Conservation (phyloP, 1,284 basidiomycete genomes). For the Leccinum subfulvum region DNA sequence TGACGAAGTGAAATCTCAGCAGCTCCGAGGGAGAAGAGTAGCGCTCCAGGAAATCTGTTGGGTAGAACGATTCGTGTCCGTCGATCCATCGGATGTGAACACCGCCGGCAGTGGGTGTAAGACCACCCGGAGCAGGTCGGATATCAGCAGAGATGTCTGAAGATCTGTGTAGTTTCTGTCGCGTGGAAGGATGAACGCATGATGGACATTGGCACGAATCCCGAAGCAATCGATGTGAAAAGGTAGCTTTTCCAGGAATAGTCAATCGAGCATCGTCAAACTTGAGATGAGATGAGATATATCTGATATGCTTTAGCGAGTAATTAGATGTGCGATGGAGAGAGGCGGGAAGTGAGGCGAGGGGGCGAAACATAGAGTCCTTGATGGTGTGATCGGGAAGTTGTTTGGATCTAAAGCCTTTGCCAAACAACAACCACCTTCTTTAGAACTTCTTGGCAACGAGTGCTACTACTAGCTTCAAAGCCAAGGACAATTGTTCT, state of each 20-base stretch:
- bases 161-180: constrained; percentile 74
- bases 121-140: constrained; percentile 34
- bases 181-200: constrained; percentile 73
- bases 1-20: too few species aligned
- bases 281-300: constrained; percentile 10
- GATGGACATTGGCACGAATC: constrained; percentile 46
- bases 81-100: neutral
- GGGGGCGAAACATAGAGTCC: constrained; percentile 14
- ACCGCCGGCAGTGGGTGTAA: constrained; percentile 39
- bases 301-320: constrained; percentile 4
- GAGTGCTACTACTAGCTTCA: neutral
- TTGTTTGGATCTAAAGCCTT: constrained; percentile 32
- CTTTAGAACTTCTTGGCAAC: neutral
- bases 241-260: constrained; percentile 39
- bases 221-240: constrained; percentile 51
- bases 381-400: neutral
- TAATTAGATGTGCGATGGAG: neutral
- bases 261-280: constrained; percentile 18
- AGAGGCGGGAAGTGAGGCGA: neutral
- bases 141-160: constrained; percentile 58
- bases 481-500: constrained; percentile 21
- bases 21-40: too few species aligned
- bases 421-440: constrained; percentile 26
- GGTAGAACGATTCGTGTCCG: too few species aligned
- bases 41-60: too few species aligned